phyloP scores from a whole-genome alignment of 345 rosid species.

The Salix udensis region DNA sequence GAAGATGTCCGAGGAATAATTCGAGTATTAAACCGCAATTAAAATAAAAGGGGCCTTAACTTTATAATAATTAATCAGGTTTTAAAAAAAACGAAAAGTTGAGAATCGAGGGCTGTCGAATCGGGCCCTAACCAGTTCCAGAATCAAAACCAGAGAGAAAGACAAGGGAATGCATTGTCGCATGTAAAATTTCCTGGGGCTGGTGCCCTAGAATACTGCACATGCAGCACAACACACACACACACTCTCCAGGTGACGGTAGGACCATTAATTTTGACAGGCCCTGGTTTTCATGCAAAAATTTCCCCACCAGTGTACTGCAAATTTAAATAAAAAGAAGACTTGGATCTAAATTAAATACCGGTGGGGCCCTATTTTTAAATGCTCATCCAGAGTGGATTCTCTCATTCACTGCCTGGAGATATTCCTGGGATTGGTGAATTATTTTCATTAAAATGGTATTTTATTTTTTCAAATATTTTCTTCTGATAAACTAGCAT shows the following conservation, averaged over 20 bases:
- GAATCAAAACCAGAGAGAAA: neutral
- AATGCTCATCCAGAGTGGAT: constrained; percentile 5
- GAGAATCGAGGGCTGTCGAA: neutral
- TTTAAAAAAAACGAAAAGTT: neutral
- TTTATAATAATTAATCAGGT: neutral
- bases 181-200: neutral
- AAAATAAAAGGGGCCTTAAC: neutral
- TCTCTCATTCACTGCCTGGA: neutral
- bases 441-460: constrained; percentile 3
- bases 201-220: neutral
- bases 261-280: constrained; percentile 14
- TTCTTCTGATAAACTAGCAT: too few species aligned
- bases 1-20: constrained; percentile 9
- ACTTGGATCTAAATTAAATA: neutral
- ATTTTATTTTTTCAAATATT: too few species aligned
- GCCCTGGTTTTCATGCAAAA: neutral
- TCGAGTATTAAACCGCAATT: neutral
- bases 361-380: constrained; percentile 9
- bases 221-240: neutral
- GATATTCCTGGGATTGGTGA: neutral
- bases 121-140: neutral
- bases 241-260: neutral
- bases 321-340: neutral
- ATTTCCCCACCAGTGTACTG: neutral
- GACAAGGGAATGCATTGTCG: neutral